phyloP scores from a whole-genome alignment of 257 asterid genomes.

The Solanum piurae region DNA sequence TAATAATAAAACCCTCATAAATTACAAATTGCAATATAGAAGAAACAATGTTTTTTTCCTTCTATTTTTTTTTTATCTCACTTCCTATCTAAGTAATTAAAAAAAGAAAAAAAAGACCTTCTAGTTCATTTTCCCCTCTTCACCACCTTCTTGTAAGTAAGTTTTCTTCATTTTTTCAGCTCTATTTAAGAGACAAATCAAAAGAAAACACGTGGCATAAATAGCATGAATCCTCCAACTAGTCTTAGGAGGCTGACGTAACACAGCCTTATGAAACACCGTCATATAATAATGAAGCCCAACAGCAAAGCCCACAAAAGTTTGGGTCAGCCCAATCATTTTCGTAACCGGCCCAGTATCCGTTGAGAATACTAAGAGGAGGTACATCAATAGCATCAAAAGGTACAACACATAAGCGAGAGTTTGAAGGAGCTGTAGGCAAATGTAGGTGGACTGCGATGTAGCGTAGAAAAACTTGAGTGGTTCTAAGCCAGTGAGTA shows the following conservation, averaged over 20 bases:
- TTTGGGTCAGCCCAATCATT: slow-evolving; percentile 68
- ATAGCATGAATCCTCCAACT: slow-evolving; percentile 70
- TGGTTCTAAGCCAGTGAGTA: slow-evolving; percentile 77
- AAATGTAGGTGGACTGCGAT: slow-evolving; percentile 71
- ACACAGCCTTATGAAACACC: slow-evolving; percentile 75
- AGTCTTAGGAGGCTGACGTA: slow-evolving; percentile 76
- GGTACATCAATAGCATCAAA: slow-evolving; percentile 74
- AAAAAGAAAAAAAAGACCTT: not conserved
- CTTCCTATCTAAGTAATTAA: not conserved
- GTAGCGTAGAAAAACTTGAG: slow-evolving; percentile 74
- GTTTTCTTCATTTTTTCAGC: slow-evolving; percentile 74
- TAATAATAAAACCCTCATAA: not conserved
- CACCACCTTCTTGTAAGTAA: slow-evolving; percentile 59
- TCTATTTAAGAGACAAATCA: slow-evolving; percentile 49
- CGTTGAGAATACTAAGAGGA: slow-evolving; percentile 66
- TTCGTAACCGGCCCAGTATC: slow-evolving; percentile 45
- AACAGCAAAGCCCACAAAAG: slow-evolving; percentile 78
- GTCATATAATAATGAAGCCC: slow-evolving; percentile 86
- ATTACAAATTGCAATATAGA: not conserved
- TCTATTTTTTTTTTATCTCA: too few species aligned
- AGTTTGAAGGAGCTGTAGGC: slow-evolving; percentile 69
- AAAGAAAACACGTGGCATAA: slow-evolving; percentile 77
- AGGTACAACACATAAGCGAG: slow-evolving; percentile 72
- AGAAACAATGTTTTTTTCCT: not conserved
- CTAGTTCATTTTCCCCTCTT: slow-evolving; percentile 66